Base-by-base conservation (phyloP, 179 eudicot genomes). In the Nepenthes alata region DNA sequence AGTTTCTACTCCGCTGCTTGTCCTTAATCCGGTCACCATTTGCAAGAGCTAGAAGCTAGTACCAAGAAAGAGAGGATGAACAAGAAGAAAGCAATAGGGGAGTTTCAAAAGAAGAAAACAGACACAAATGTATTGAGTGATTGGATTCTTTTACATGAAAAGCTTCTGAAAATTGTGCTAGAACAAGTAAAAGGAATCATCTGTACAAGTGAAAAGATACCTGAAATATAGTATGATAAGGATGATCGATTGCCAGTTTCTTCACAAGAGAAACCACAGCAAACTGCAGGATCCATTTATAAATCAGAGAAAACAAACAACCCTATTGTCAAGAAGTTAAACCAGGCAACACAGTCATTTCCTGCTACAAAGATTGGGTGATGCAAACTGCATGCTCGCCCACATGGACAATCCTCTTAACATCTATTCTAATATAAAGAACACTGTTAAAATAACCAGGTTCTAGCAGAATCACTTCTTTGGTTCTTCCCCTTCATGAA, bases 21-120 rank as follows among this genome's bases (percentile, higher is more conserved):
- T 94, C 99, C 75, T 87, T 94, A 57, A 94, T 84, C 25, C 99
- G 90, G 48, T 94, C 99, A 69, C 99, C 99, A 78, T 90, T 82
- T 63, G 99, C 88, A 70, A 94, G 83, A 54, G 99, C 99, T 38
- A 94, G 74, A 65, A 94, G 95, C 97, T 94, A 72, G 15, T 12
- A 55, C 15, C 58, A 59, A 54, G 45, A 15, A 48, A 8, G 37
- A 13, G 55, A 13, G 25, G 49, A 66, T 48, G 34, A 47, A 65
- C 34, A 34, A 35, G 38, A 35, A 9, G 3, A 57, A 36, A 35
- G 15, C 13, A 13, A 52, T 52, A 5, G 34, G 34, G 44, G 39
- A 2, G 45, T 41, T 41, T 41, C 8, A 41, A 4, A 7, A 41
- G 8, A 41, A 41, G 8, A 41, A 41, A 41, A 41, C 5, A 41